Base-by-base conservation (phyloP, 345 rosid species). In the Eucalyptus guilfoylei region DNA sequence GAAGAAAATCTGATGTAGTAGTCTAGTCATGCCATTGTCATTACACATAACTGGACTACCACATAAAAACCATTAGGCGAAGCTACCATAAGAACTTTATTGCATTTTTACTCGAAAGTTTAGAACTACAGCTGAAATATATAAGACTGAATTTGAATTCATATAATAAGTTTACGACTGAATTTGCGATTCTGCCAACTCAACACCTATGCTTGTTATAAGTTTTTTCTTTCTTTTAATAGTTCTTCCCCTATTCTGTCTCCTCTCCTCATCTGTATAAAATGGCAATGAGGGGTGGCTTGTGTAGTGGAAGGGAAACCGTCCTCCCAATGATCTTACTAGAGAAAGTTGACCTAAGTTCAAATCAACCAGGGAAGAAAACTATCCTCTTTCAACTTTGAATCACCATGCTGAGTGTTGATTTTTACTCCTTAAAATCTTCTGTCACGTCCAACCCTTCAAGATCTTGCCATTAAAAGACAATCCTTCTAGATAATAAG, bases 301-400 rank as follows among this genome's bases (percentile, higher is more conserved):
- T n/a, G 19, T 64, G 72, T 14, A 30, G 17, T n/a, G 72, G 37
- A 64, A 64, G 37, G 17, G 34, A 64, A 64, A 64, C 37, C 16
- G 0, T 64, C 34, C n/a, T 64, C 72, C 37, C 72, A 64, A 64
- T 64, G 19, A 64, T 4, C 34, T 30, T 14, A 14, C 72, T 13
- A 16, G 37, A 30, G 17, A 64, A 64, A 64, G 19, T 64, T 64
- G 37, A n/a, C 37, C 72, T 30, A 64, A 30, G 37, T 64, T 64
- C 19, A 62, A 86, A 60, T 60, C 87, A 45, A 32, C 2, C 58
- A 80, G 45, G 55, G 72, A 64, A 64, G 72, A 64, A 30, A 62
- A 86, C 89, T 15, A 14, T 89, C 95, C 94, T 92, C 93, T 86
- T 69, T 90, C 45, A 93, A 86, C 83, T 90, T 92, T 90, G 90